Percentiles rank a stretch among this genome's conserved stretches.
Evolutionary conservation across 768 basidiomycete species (phyloP).

Genomic region (Kwoniella heveanensis): DNA sequence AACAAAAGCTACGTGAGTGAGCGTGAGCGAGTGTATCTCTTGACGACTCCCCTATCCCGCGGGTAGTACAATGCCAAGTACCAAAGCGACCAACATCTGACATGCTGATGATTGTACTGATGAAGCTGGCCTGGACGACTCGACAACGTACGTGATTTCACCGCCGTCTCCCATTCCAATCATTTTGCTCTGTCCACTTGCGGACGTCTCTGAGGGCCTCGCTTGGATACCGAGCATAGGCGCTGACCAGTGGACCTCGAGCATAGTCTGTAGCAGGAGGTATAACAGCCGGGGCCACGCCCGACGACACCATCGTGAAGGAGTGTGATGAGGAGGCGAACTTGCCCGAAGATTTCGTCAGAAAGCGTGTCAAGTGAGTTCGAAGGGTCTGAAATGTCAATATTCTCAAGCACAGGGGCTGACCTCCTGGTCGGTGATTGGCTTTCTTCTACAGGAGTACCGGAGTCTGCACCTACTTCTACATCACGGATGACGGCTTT

Average conservation of each 20-base stretch:
- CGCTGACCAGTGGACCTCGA: too few relatives aligned
- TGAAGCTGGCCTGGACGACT: conserved; percentile 81
- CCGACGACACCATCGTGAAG: conserved; percentile 77
- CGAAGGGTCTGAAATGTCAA: too few relatives aligned
- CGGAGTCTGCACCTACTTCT: conserved; percentile 81
- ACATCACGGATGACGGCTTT: conserved; percentile 70
- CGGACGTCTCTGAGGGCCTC: too few relatives aligned
- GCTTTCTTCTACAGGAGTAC: conserved; percentile 56
- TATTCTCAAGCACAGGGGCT: too few relatives aligned
- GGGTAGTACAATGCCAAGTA: too few relatives aligned
- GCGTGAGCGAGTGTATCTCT: background rate
- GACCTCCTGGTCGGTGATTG: too few relatives aligned
- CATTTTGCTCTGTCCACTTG: background rate
- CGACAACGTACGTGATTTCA: conserved; percentile 65
- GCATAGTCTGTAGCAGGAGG: conserved; percentile 69
- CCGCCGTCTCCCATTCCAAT: background rate
- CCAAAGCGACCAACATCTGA: too few relatives aligned
- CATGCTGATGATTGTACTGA: too few relatives aligned
- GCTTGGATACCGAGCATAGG: too few relatives aligned
- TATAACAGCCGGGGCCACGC: conserved; percentile 74
- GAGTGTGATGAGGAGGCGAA: conserved; percentile 94
- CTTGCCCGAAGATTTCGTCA: conserved; percentile 68
- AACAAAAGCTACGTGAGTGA: conserved; percentile 82
- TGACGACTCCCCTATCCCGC: too few relatives aligned
- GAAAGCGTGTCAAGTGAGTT: conserved; percentile 61